Conservation (phyloP, 768 basidiomycete genomes). For the Lentinula guzmanii region DNA sequence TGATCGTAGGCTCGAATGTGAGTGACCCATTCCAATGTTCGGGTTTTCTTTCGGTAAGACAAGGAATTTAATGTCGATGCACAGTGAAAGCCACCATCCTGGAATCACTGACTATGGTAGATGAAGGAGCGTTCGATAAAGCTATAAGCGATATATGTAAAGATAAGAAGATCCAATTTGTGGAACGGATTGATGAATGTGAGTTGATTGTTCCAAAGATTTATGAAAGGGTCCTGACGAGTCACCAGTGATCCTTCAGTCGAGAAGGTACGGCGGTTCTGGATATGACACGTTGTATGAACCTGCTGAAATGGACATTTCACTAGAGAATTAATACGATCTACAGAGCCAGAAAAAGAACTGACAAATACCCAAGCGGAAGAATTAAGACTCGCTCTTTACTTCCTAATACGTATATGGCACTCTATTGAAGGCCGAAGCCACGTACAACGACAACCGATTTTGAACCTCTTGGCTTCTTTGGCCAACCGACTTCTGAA, state of each 20-base stretch:
- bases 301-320: background rate
- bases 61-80: background rate
- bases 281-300: background rate
- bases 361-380: slow-evolving; percentile 1
- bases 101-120: slow-evolving; percentile 22
- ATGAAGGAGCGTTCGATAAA: slow-evolving; percentile 4
- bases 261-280: background rate
- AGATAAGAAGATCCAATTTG: slow-evolving; percentile 18
- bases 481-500: slow-evolving; percentile 14
- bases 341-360: background rate
- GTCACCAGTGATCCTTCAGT: slow-evolving; percentile 5
- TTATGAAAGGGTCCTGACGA: background rate
- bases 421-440: slow-evolving; percentile 15
- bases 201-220: slow-evolving; percentile 4
- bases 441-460: slow-evolving; percentile 13
- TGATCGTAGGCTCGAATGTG: background rate
- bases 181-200: slow-evolving; percentile 27
- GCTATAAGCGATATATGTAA: slow-evolving; percentile 12
- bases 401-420: slow-evolving; percentile 31
- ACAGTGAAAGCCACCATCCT: slow-evolving; percentile 28
- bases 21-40: slow-evolving; percentile 1
- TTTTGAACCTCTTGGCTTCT: slow-evolving; percentile 16
- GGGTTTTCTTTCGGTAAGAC: slow-evolving; percentile 15
- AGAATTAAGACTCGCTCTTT: slow-evolving; percentile 10
- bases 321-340: background rate